Conservation (phyloP, 2,329 filamentous ascomycete species). For the Trichoderma semiorbis region DNA sequence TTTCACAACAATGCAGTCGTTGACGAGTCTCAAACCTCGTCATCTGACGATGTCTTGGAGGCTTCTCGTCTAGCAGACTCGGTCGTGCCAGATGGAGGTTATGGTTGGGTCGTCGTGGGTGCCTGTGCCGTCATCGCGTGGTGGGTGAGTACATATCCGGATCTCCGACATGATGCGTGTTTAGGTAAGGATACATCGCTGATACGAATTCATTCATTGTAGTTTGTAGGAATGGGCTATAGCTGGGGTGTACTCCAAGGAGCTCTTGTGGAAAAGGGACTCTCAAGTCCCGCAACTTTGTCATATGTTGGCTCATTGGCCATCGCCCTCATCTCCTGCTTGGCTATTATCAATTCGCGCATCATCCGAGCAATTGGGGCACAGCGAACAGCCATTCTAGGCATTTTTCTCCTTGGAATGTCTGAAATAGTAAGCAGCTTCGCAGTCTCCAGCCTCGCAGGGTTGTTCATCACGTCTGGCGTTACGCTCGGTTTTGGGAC, state of each 20-base stretch:
- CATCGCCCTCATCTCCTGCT: constrained; percentile 45
- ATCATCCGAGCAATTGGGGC: constrained; percentile 49
- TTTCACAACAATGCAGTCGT: not conserved
- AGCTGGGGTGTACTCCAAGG: constrained; percentile 60
- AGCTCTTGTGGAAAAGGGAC: constrained; percentile 47
- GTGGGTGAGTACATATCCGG: constrained; percentile 35
- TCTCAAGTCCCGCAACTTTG: constrained; percentile 49
- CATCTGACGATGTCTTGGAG: constrained; percentile 12
- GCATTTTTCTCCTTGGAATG: constrained; percentile 47
- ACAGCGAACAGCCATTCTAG: constrained; percentile 43
- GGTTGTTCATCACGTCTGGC: constrained; percentile 28
- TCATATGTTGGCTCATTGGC: constrained; percentile 57
- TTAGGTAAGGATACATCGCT: not conserved
- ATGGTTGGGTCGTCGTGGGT: constrained; percentile 28
- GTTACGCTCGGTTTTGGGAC: constrained; percentile 26
- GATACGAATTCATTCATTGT: not conserved
- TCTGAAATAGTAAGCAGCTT: constrained; percentile 38
- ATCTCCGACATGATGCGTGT: too few relatives aligned
- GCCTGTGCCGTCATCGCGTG: constrained; percentile 30
- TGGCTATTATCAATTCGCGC: constrained; percentile 51
- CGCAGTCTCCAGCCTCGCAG: constrained; percentile 26
- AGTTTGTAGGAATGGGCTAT: constrained; percentile 52
- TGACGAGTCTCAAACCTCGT: not conserved
- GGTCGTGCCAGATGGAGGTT: constrained; percentile 27
- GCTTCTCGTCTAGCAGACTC: constrained; percentile 17